Conservation (phyloP, 768 basidiomycete genomes). For the Russula sp. region DNA sequence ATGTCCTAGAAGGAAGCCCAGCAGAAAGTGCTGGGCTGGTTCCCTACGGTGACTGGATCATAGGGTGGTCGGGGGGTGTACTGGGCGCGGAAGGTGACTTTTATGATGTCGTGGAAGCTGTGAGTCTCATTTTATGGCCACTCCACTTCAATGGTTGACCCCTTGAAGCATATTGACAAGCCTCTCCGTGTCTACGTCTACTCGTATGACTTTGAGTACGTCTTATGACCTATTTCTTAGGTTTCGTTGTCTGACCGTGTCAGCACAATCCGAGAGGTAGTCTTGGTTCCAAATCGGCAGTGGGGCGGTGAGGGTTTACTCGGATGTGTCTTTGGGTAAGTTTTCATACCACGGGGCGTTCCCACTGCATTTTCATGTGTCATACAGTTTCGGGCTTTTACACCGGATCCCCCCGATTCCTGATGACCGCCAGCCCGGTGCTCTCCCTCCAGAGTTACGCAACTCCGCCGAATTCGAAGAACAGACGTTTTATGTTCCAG, state of each 20-base stretch:
- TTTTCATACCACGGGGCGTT: conserved; percentile 14
- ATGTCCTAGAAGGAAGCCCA: conserved; percentile 92
- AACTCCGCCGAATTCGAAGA: conserved; percentile 49
- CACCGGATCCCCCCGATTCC: conserved; percentile 87
- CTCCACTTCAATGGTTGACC: background rate
- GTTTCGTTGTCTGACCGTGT: conserved; percentile 6
- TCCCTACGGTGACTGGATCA: conserved; percentile 73
- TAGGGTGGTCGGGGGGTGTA: conserved; percentile 94
- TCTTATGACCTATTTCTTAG: conserved; percentile 15
- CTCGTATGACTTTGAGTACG: conserved; percentile 93
- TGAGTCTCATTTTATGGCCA: conserved; percentile 34
- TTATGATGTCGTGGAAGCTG: conserved; percentile 90
- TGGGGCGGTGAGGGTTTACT: conserved; percentile 97
- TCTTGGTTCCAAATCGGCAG: conserved; percentile 90
- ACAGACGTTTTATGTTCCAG: conserved; percentile 67
- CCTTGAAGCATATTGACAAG: conserved; percentile 78
- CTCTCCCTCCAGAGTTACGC: conserved; percentile 48
- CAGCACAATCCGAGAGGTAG: conserved; percentile 88
- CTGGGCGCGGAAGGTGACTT: conserved; percentile 91
- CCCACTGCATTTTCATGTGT: background rate
- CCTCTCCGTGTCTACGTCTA: conserved; percentile 93
- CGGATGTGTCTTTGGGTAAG: conserved; percentile 92
- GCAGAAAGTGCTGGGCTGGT: conserved; percentile 96
- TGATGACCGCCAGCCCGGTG: conserved; percentile 47
- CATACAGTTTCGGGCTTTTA: conserved; percentile 71